Conservation (phyloP, 495 filamentous ascomycete species). For the Copromyces sp. region DNA sequence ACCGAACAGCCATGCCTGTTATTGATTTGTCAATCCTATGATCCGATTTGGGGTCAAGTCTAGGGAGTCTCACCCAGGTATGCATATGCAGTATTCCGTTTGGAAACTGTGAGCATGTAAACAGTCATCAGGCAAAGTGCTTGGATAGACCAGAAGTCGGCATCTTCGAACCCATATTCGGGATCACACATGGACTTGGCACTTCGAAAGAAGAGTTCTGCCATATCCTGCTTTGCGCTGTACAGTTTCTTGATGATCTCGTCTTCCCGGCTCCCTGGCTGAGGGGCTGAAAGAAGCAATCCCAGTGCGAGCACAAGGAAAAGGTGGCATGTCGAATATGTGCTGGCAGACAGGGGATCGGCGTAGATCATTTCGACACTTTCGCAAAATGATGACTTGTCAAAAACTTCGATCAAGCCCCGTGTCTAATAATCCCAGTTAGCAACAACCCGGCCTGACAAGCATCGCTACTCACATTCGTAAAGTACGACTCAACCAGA, state of each 20-base stretch:
- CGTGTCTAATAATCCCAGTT: constrained; percentile 33
- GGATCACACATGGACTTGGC: constrained; percentile 47
- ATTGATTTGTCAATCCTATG: neutral
- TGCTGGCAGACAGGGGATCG: constrained; percentile 39
- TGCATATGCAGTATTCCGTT: constrained; percentile 49
- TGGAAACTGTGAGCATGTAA: constrained; percentile 48
- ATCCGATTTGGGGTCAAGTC: neutral
- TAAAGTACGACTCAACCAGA: constrained; percentile 49
- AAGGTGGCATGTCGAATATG: constrained; percentile 42
- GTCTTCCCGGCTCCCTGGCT: constrained; percentile 35
- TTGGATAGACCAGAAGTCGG: constrained; percentile 53
- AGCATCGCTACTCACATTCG: constrained; percentile 36
- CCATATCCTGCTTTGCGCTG: constrained; percentile 33
- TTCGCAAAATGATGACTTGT: constrained; percentile 37
- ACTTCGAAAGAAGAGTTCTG: constrained; percentile 49
- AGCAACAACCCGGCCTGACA: constrained; percentile 5
- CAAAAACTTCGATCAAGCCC: constrained; percentile 47
- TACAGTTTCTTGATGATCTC: constrained; percentile 41
- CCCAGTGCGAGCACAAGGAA: constrained; percentile 52
- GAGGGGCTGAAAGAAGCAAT: constrained; percentile 45
- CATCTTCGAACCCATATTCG: constrained; percentile 49
- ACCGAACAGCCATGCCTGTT: constrained; percentile 52
- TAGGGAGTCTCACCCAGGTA: constrained; percentile 38
- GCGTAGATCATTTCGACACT: constrained; percentile 42
- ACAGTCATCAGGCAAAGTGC: constrained; percentile 50